Evolutionary conservation across 2,329 filamentous ascomycete species (phyloP), one percentile per base, ranked within the genome.

Genomic region (Apiospora phragmitis): DNA sequence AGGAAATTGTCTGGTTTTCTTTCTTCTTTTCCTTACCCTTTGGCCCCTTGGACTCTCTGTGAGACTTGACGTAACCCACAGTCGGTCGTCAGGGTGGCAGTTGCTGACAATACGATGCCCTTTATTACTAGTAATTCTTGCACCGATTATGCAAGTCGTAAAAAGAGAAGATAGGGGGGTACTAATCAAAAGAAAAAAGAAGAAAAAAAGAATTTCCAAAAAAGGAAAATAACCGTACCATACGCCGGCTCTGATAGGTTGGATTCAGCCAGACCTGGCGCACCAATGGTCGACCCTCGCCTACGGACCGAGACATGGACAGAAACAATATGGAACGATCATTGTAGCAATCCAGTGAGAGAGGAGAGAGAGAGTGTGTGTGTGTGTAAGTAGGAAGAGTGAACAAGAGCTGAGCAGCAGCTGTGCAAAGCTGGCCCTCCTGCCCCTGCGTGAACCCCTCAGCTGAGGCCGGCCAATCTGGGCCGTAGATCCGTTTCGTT

Each of bases 191-290:
- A 42, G 41, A 42, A 43, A 43, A 16, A 26, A 42, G n/a, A n/a
- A 41, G 38, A 8, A 67, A 29, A n/a, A 8, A 9, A 9, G 18
- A 47, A 47, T 67, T 67, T 45, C 65, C 65, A 35, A 67, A 67
- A 67, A 47, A 32, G 65, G 65, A 67, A 67, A 47, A 67, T 67
- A 47, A 42, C 42, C 65, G 65, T 45, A 35, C 14, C 65, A 14
- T 29, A 24, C 26, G 24, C 24, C 5, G 32, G 55, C 32, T 62
- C 55, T 62, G 55, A 62, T 62, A 62, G 55, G 55, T 21, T 62
- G 18, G 8, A 35, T 59, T 29, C 26, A 18, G 26, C 9, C 21
- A 11, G 9, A 5, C 29, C 32, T 32, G 55, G 21, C 55, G 55
- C 55, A 32, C 55, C 55, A 38, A n/a, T 32, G 29, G 55, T 21